These are phyloP conservation scores for Plantago major DNA, from an alignment of 257 asterid genomes.

Conservation along the genomic window DNA sequence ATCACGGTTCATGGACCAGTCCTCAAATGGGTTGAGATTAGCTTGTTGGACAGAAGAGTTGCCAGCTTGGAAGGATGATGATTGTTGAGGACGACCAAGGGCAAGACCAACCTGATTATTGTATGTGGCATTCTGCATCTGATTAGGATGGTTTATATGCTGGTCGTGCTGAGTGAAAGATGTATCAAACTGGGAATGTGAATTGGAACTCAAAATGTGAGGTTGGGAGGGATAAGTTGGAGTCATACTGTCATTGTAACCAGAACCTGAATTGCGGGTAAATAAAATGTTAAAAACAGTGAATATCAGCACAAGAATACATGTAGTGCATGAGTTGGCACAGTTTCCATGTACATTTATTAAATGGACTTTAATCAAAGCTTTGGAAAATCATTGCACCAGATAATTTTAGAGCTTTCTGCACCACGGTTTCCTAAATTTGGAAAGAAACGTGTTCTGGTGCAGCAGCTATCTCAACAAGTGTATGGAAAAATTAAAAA, in stretches of 20 bases:
- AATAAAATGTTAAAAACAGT: conserved; percentile 10
- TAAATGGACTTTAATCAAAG: no score
- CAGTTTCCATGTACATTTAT: no score
- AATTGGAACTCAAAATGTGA: conserved; percentile 34
- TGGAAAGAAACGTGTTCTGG: no score
- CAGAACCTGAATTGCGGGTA: conserved; percentile 36
- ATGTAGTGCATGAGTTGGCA: no score
- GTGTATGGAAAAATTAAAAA: no score
- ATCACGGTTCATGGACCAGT: conserved; percentile 63
- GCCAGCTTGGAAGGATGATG: conserved; percentile 41
- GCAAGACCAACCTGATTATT: conserved; percentile 50
- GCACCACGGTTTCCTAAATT: no score
- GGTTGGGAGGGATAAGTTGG: conserved; percentile 47
- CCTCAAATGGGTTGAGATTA: conserved; percentile 57
- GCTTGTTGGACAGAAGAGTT: conserved; percentile 45
- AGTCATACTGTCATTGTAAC: conserved; percentile 41
- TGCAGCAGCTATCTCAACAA: no score
- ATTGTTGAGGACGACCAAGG: conserved; percentile 68
- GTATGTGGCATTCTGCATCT: conserved; percentile 36
- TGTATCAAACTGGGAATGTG: conserved; percentile 40
- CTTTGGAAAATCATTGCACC: no score
- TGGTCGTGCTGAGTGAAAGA: conserved; percentile 39
- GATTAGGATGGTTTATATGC: conserved; percentile 41
- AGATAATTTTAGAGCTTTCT: no score
- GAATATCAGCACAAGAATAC: not conserved